Conservation (phyloP, 441 rosid species). For the Oxalis stricta region DNA sequence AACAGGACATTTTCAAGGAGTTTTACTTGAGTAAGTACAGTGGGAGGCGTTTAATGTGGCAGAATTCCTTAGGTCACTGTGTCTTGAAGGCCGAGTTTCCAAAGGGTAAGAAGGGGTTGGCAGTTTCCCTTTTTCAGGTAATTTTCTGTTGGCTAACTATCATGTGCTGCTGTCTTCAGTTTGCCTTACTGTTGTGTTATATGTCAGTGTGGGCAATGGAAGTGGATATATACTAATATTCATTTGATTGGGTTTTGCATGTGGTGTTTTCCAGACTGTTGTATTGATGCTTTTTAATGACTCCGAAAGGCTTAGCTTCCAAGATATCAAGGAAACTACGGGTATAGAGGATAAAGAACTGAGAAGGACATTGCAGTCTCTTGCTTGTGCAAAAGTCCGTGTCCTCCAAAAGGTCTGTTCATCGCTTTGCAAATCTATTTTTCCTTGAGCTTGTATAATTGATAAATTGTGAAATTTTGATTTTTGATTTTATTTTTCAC, state of each 20-base stretch:
- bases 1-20: slow-evolving; percentile 93
- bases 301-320: slow-evolving; percentile 81
- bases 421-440: background rate
- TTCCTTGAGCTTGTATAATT: background rate
- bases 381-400: slow-evolving; percentile 96
- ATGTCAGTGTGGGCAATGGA: no score
- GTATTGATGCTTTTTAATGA: slow-evolving; percentile 97
- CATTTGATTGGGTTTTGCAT: slow-evolving; percentile 1
- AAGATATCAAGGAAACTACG: slow-evolving; percentile 90
- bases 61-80: slow-evolving; percentile 92
- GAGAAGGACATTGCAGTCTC: slow-evolving; percentile 92
- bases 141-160: no score
- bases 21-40: slow-evolving; percentile 92
- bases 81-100: slow-evolving; percentile 89
- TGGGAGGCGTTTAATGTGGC: slow-evolving; percentile 99
- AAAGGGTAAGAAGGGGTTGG: slow-evolving; percentile 90
- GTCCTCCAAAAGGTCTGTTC: slow-evolving; percentile 71
- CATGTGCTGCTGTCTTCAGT: no score
- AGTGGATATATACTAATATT: slow-evolving; percentile 12
- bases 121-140: slow-evolving; percentile 97
- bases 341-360: slow-evolving; percentile 94
- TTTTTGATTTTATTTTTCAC: background rate
- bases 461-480: background rate
- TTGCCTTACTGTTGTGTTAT: no score
- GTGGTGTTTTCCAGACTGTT: slow-evolving; percentile 50